Evolutionary conservation across 2,329 filamentous ascomycete species (phyloP).

Genomic region (Pseudogymnoascus sp.): DNA sequence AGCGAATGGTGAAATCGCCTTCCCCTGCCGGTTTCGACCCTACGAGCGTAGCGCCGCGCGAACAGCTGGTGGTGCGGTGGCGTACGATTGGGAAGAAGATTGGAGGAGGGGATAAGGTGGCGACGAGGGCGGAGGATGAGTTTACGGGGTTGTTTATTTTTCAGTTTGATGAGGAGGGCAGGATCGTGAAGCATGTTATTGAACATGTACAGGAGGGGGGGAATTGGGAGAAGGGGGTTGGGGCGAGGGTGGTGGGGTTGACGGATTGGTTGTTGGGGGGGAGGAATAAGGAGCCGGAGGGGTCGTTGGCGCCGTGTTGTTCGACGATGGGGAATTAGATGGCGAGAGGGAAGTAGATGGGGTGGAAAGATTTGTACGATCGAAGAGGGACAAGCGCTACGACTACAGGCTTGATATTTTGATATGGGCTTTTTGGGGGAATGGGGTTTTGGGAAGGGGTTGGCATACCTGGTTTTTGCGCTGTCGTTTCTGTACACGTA

Average conservation of each 20-base stretch:
- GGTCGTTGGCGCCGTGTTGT: conserved; percentile 16
- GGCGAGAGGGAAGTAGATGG: not conserved
- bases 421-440: not conserved
- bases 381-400: not conserved
- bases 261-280: conserved; percentile 92
- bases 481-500: not conserved
- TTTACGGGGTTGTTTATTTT: conserved; percentile 93
- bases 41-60: conserved; percentile 34
- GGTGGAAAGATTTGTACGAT: not conserved
- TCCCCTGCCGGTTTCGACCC: conserved; percentile 21
- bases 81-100: conserved; percentile 54
- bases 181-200: conserved; percentile 82
- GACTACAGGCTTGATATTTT: not conserved
- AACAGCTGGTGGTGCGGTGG: conserved; percentile 90
- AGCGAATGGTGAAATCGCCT: conserved; percentile 58
- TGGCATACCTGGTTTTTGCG: not conserved
- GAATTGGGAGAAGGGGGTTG: conserved; percentile 72
- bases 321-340: not conserved
- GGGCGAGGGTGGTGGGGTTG: conserved; percentile 76
- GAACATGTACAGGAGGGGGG: conserved; percentile 82
- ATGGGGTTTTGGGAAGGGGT: not conserved
- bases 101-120: conserved; percentile 38
- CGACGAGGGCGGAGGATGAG: conserved; percentile 47
- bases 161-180: conserved; percentile 82
- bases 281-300: conserved; percentile 40